Percentiles rank a stretch among this genome's conserved stretches.
Conservation (phyloP, 257 asterid species). For the Nemophila menziesii region DNA sequence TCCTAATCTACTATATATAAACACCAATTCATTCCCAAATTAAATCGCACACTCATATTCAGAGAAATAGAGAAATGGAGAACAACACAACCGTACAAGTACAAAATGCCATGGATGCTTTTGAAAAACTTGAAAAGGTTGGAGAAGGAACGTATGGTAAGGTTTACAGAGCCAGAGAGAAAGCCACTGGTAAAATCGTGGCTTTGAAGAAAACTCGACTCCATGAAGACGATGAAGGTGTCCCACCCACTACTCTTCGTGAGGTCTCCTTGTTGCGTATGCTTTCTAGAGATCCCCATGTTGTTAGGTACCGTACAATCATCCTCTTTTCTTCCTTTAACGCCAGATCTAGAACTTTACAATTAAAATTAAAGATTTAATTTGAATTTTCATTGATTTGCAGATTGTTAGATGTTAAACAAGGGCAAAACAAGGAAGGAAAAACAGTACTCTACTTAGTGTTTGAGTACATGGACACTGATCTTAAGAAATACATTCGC, state of each 20-base stretch:
- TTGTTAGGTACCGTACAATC: too few species aligned
- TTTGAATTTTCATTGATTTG: too few species aligned
- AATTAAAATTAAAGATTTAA: too few species aligned
- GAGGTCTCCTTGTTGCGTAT: too few species aligned
- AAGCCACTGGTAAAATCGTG: constrained; percentile 78
- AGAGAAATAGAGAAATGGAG: constrained; percentile 2
- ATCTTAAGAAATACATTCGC: constrained; percentile 43
- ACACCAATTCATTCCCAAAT: too few species aligned
- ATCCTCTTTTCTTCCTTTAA: background rate
- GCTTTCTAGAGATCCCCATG: too few species aligned
- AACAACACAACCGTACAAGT: constrained; percentile 20
- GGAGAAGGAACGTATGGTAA: constrained; percentile 95
- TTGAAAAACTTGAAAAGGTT: constrained; percentile 87
- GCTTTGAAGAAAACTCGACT: constrained; percentile 94
- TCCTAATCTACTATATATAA: background rate
- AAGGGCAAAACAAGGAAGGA: constrained; percentile 70
- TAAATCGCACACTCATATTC: too few species aligned
- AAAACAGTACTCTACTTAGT: constrained; percentile 73
- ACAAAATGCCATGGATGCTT: constrained; percentile 83
- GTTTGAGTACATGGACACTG: constrained; percentile 79
- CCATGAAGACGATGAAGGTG: constrained; percentile 94
- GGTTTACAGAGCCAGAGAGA: constrained; percentile 90
- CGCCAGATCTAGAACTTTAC: too few species aligned
- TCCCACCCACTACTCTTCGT: constrained; percentile 96
- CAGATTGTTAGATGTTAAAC: constrained; percentile 78